Conservation (phyloP, 2,329 filamentous ascomycete species). For the Tolypocladium paradoxum region DNA sequence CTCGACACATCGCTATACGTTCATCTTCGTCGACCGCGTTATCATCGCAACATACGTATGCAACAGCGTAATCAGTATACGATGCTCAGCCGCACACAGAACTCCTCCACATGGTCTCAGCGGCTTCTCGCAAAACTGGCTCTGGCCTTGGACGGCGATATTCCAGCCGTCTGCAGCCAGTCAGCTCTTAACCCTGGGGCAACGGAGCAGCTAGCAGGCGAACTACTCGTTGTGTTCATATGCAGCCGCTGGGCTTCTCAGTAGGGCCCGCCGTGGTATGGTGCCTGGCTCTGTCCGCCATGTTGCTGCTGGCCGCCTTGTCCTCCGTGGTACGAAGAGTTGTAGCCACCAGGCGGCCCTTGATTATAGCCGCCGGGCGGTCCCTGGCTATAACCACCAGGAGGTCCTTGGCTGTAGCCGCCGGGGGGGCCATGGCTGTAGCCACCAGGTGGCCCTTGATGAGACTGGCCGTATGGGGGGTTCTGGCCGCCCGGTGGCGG, state of each 20-base stretch:
- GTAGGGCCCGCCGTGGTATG: conserved; percentile 7
- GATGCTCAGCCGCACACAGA: not conserved
- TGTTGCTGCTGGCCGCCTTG: conserved; percentile 19
- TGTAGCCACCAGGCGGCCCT: conserved; percentile 14
- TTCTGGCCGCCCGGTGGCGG: conserved; percentile 6
- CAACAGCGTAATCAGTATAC: not conserved
- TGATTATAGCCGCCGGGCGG: conserved; percentile 3
- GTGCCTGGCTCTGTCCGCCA: conserved; percentile 13
- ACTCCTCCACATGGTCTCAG: not conserved
- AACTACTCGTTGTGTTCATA: not conserved
- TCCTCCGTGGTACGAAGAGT: conserved; percentile 14
- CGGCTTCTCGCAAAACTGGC: not conserved
- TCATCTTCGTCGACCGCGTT: not conserved
- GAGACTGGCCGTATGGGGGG: conserved; percentile 6
- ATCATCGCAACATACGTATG: not conserved
- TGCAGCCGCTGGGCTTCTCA: conserved; percentile 1
- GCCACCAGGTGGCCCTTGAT: conserved; percentile 2
- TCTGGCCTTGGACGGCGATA: not conserved
- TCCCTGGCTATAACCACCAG: conserved; percentile 5
- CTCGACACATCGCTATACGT: not conserved
- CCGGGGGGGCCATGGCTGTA: conserved; percentile 5
- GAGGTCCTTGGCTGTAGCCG: conserved; percentile 4
- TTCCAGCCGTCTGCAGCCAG: not conserved
- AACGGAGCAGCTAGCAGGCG: not conserved
- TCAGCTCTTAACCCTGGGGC: not conserved